Percentiles rank a stretch among this genome's conserved stretches.
phyloP scores from a whole-genome alignment of 805 yeast species.

The Kodamaea jinghongensis region DNA sequence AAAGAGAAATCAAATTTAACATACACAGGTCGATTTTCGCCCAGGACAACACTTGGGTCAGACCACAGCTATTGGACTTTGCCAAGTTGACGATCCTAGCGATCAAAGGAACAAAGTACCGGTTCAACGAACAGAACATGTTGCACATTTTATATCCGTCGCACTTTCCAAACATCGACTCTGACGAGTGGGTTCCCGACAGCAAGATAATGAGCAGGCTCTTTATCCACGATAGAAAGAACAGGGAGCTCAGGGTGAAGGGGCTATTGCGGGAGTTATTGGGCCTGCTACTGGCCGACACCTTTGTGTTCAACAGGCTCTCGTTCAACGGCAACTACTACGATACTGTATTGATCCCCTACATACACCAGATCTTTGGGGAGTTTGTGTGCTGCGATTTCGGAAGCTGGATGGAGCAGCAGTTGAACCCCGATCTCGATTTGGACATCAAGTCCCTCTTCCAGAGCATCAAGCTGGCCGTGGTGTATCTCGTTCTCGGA shows the following conservation, averaged over 20 bases:
- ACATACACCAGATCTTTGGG: constrained; percentile 26
- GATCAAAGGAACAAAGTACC: constrained; percentile 38
- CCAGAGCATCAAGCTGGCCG: constrained; percentile 21
- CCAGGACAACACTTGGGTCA: constrained; percentile 32
- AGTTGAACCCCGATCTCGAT: constrained; percentile 2
- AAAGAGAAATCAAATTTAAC: constrained; percentile 1
- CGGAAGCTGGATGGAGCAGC: constrained; percentile 7
- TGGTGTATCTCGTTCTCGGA: constrained; percentile 25
- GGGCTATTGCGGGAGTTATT: constrained; percentile 21
- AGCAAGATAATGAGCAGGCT: constrained; percentile 17
- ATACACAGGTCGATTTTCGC: constrained; percentile 20
- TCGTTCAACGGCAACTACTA: constrained; percentile 23
- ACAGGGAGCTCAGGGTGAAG: constrained; percentile 15
- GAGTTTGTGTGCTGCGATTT: constrained; percentile 29
- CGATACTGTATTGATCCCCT: constrained; percentile 29
- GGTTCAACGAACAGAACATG: constrained; percentile 40
- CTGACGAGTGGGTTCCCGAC: constrained; percentile 39
- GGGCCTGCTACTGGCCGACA: constrained; percentile 15
- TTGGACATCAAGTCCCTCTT: constrained; percentile 4
- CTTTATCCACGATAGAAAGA: constrained; percentile 11
- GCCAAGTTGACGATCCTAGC: constrained; percentile 42
- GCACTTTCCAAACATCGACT: constrained; percentile 41
- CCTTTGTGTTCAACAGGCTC: constrained; percentile 29
- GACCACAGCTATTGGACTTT: constrained; percentile 29
- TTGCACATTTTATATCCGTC: constrained; percentile 44